phyloP scores from a whole-genome alignment of 2,329 filamentous ascomycete species.

The Cercospora nicotianae region DNA sequence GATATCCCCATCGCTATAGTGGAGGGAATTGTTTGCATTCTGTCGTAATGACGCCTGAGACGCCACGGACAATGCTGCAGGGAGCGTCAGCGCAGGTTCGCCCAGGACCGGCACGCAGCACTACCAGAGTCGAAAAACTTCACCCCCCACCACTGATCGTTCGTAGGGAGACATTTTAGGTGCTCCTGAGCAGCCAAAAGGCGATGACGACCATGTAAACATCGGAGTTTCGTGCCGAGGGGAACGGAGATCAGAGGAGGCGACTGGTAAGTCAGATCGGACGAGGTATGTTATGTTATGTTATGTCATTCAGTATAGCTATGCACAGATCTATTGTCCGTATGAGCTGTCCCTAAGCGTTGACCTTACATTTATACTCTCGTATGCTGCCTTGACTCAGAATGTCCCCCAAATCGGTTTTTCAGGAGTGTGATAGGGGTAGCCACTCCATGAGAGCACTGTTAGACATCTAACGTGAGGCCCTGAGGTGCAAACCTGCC shows the following conservation, averaged over 20 bases:
- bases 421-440: too few species aligned
- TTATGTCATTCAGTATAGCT: too few species aligned
- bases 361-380: too few species aligned
- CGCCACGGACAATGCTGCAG: not conserved
- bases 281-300: too few species aligned
- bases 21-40: not conserved
- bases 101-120: not conserved
- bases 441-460: too few species aligned
- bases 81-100: not conserved
- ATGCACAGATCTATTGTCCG: too few species aligned
- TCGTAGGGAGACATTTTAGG: not conserved
- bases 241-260: not conserved
- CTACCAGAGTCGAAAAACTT: slow-evolving; percentile 8
- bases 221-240: not conserved
- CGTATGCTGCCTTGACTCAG: too few species aligned
- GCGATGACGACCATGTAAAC: not conserved
- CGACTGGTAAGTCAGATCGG: not conserved
- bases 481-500: too few species aligned
- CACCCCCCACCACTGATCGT: slow-evolving; percentile 15
- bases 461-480: too few species aligned
- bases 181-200: not conserved
- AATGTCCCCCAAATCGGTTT: too few species aligned
- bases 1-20: not conserved
- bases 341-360: too few species aligned
- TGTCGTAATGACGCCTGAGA: not conserved